phyloP scores from a whole-genome alignment of 2,329 filamentous ascomycete species.

The Alternaria angustiovoidea region DNA sequence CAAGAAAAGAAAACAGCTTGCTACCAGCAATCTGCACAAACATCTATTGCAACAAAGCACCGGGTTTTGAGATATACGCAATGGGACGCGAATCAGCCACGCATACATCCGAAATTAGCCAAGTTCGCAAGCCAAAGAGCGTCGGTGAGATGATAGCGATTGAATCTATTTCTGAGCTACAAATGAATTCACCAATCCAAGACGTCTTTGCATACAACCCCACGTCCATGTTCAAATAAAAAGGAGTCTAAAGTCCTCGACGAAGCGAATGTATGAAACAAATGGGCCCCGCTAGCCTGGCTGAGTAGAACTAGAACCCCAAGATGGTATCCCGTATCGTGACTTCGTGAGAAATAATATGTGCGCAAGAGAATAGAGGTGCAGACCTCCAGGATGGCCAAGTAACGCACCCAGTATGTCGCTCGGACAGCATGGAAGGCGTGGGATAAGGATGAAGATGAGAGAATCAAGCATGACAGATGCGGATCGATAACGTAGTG shows the following conservation, averaged over 20 bases:
- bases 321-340: constrained; percentile 46
- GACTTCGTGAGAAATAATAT: constrained; percentile 42
- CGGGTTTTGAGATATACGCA: neutral
- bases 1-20: neutral
- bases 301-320: constrained; percentile 23
- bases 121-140: neutral
- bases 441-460: constrained; percentile 19
- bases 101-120: neutral
- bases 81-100: constrained; percentile 5
- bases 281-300: constrained; percentile 27
- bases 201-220: constrained; percentile 9
- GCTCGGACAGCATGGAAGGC: constrained; percentile 19
- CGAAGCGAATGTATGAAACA: constrained; percentile 30
- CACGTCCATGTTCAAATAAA: constrained; percentile 4
- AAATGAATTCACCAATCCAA: constrained; percentile 15
- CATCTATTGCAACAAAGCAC: neutral
- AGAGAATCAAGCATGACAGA: constrained; percentile 32
- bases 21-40: neutral
- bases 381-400: constrained; percentile 8
- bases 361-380: constrained; percentile 27
- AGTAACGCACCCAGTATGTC: neutral
- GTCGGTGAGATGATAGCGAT: constrained; percentile 1
- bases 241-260: constrained; percentile 4
- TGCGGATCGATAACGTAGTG: constrained; percentile 36
- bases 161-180: constrained; percentile 7